Base-by-base conservation (phyloP, 305 asterid species). In the Fraxinus nigra region DNA sequence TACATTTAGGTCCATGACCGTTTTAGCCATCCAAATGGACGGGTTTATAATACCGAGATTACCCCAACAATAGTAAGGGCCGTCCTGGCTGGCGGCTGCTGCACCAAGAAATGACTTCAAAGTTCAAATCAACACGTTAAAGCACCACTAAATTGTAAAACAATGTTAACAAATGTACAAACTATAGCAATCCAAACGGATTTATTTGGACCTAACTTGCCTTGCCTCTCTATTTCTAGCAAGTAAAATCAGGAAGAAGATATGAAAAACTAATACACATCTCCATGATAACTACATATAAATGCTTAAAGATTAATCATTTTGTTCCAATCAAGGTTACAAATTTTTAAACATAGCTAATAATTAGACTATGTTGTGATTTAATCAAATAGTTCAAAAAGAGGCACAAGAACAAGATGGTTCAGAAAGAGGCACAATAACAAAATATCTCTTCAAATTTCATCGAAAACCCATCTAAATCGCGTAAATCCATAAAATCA, bases 401-500 rank as follows among this genome's bases (percentile, higher is more conserved):
- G 90, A 88, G 1, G 87, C 86, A 82, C 81, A 88, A 81, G 90
- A 92, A 84, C 99, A 95, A 87, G 95, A 91, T 14, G 81, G 86
- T 59, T 89, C 83, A 88, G 9, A 84, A 77, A 56, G 90, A 88
- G 1, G 87, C 87, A 82, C 80, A 88, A 80, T 89, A 92, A 70
- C 86, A 82, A 86, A 93, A 92, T 16, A 82, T 82, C 82, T 84
- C 84, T 78, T 81, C 74, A 69, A 92, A 91, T 80, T 88, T 87
- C 48, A 48, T 33, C 10, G 20, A 18, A 48, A 85, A 48, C 11
- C 72, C 84, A 67, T 84, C 85, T n/a, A 63, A 81, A 78, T 88
- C 88, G 78, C 81, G 81, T 10, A 77, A 75, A 69, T 85, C 84
- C 81, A 87, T 78, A 85, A 82, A 88, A 48, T 89, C 88, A 79